Base-by-base conservation (phyloP, 148 eudicot species). In the Chenopodium quinoa region DNA sequence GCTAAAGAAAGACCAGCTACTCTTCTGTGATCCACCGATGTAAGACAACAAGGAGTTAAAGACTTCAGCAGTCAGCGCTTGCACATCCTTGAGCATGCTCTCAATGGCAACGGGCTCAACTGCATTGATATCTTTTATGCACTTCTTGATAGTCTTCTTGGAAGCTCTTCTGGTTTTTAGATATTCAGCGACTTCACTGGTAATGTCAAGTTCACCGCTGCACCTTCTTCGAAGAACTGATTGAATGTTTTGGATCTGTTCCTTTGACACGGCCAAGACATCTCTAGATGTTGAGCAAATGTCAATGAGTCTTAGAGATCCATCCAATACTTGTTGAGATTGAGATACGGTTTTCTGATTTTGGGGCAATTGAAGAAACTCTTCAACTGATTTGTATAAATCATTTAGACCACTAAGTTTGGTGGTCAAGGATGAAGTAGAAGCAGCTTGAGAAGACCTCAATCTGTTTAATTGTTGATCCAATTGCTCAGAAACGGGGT, bases 231-330 rank as follows among this genome's bases (percentile, higher is more conserved):
- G 75, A 1, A 89, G 70, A 11, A 32, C 56, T 20, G 91, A 89
- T 56, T 87, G 85, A 22, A 87, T 83, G 27, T 78, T 48, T 74
- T 87, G 84, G 5, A 83, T 52, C 1, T 27, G 74, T 52, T 87
- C 80, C 40, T 78, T 85, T 10, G 83, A 78, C 44, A 82, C 76
- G 13, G 69, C 65, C 54, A 81, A 58, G 17, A 78, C 76, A 75
- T 89, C 87, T 79, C 79, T 81, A 1, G 84, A 50, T 2, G 81
- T 64, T 14, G 78, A 63, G 58, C 90, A 87, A 7, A 73, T n/a
- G 77, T 90, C 90, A 12, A 90, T 68, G 7, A 90, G 77, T 64
- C 47, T 72, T n/a, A 85, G 44, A 67, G 86, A 84, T 25, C 88
- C 85, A 48, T 86, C 89, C 56, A 88, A 82, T 17, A 81, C 20